Conservation (phyloP, 2,329 filamentous ascomycete genomes). For the Xylaria sp. region DNA sequence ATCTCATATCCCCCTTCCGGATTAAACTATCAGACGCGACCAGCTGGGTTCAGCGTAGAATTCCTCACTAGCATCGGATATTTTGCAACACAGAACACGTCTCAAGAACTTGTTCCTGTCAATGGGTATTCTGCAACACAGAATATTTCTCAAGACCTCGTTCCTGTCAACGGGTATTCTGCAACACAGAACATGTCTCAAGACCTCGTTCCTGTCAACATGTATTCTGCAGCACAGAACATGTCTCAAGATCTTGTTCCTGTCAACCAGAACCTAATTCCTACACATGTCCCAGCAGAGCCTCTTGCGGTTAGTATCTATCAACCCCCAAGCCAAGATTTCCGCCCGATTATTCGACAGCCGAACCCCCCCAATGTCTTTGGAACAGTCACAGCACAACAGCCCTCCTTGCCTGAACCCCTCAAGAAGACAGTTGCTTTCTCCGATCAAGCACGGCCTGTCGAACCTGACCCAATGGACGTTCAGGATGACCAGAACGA, state of each 20-base stretch:
- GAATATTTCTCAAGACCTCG: not conserved
- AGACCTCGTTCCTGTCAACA: too few relatives aligned
- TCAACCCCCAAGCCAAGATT: not conserved
- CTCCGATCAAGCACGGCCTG: not conserved
- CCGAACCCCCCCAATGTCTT: too few relatives aligned
- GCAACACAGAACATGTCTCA: too few relatives aligned
- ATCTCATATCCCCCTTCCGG: too few relatives aligned
- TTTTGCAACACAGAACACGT: too few relatives aligned
- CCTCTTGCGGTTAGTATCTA: not conserved
- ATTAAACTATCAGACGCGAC: too few relatives aligned
- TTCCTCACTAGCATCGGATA: not conserved
- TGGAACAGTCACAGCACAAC: too few relatives aligned
- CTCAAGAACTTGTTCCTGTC: not conserved
- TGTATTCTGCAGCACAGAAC: too few relatives aligned
- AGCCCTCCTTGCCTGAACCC: not conserved
- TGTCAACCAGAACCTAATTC: not conserved
- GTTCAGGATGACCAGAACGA: not conserved
- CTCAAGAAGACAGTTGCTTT: not conserved
- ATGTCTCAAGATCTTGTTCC: too few relatives aligned
- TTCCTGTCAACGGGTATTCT: not conserved
- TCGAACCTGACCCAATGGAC: not conserved
- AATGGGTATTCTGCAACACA: too few relatives aligned
- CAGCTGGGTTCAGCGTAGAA: not conserved
- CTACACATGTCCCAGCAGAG: not conserved
- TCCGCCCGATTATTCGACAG: not conserved